These are phyloP conservation scores for Myriosclerotinia curreyana DNA, from an alignment of 2,329 filamentous ascomycete species.

Conservation along the genomic window DNA sequence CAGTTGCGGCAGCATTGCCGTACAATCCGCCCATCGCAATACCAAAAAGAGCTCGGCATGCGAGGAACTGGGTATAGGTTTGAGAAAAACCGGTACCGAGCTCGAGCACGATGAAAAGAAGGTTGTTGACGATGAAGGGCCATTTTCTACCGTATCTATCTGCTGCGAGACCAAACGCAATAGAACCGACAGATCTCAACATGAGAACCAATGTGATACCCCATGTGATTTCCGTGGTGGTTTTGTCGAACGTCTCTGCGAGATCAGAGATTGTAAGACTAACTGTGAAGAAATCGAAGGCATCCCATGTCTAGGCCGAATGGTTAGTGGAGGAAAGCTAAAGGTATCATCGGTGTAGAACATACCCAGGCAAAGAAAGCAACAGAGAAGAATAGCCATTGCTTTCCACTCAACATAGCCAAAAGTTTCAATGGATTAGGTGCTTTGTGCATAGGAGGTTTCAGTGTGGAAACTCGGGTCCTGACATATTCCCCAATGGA, in stretches of 20 bases:
- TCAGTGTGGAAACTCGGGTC: constrained; percentile 55
- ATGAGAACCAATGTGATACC: constrained; percentile 75
- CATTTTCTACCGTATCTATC: constrained; percentile 80
- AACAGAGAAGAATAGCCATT: constrained; percentile 75
- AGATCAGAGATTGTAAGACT: constrained; percentile 76
- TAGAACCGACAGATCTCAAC: constrained; percentile 71
- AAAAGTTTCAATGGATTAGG: constrained; percentile 69
- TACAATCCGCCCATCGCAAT: constrained; percentile 80
- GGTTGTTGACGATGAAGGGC: constrained; percentile 73
- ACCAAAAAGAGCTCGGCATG: constrained; percentile 71
- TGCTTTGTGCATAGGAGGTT: constrained; percentile 59
- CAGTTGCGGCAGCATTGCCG: constrained; percentile 75
- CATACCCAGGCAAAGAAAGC: constrained; percentile 66
- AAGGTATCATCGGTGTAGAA: neutral
- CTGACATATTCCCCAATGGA: constrained; percentile 43
- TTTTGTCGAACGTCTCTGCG: constrained; percentile 54
- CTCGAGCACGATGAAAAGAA: constrained; percentile 69
- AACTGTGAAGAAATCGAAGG: constrained; percentile 79
- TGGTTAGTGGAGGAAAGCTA: neutral
- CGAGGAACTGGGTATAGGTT: constrained; percentile 67
- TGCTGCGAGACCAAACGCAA: constrained; percentile 71
- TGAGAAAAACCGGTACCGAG: constrained; percentile 69
- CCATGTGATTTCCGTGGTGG: constrained; percentile 66
- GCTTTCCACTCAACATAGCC: constrained; percentile 57
- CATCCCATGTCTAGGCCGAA: constrained; percentile 58